These are phyloP conservation scores for Penicillium simplicissimum DNA, from an alignment of 495 filamentous ascomycete species.

Conservation along the genomic window DNA sequence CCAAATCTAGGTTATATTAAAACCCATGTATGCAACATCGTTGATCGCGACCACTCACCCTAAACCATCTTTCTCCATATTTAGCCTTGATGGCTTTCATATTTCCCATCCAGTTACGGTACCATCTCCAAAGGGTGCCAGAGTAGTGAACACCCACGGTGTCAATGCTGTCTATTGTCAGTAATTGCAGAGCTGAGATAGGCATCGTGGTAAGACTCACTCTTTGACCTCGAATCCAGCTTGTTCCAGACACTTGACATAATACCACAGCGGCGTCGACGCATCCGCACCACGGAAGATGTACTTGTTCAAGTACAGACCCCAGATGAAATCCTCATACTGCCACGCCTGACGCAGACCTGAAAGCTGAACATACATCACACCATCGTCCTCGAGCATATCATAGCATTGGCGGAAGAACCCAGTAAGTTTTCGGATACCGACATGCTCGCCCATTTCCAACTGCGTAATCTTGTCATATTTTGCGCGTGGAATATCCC, in stretches of 20 bases:
- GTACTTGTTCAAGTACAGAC: constrained; percentile 91
- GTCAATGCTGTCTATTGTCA: constrained; percentile 35
- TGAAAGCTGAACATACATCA: constrained; percentile 82
- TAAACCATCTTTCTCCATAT: constrained; percentile 54
- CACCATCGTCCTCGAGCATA: constrained; percentile 85
- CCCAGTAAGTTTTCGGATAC: constrained; percentile 66
- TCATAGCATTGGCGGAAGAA: constrained; percentile 76
- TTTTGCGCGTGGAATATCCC: constrained; percentile 69
- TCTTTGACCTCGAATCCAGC: constrained; percentile 66
- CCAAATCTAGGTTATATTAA: constrained; percentile 26
- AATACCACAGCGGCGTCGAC: constrained; percentile 73
- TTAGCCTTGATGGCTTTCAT: constrained; percentile 51
- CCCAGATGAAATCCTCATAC: constrained; percentile 87
- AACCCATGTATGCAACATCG: background rate
- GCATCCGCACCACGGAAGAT: constrained; percentile 88
- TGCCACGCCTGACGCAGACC: constrained; percentile 82
- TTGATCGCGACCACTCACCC: constrained; percentile 35
- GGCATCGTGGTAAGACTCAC: constrained; percentile 7
- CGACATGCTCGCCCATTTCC: constrained; percentile 91
- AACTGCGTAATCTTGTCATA: constrained; percentile 87
- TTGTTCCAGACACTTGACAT: constrained; percentile 67
- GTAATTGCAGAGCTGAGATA: background rate
- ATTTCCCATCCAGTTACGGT: constrained; percentile 57
- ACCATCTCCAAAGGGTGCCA: constrained; percentile 58
- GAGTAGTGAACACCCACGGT: constrained; percentile 58